phyloP scores from a whole-genome alignment of 2,329 filamentous ascomycete species.

The Apiospora saccharicola region DNA sequence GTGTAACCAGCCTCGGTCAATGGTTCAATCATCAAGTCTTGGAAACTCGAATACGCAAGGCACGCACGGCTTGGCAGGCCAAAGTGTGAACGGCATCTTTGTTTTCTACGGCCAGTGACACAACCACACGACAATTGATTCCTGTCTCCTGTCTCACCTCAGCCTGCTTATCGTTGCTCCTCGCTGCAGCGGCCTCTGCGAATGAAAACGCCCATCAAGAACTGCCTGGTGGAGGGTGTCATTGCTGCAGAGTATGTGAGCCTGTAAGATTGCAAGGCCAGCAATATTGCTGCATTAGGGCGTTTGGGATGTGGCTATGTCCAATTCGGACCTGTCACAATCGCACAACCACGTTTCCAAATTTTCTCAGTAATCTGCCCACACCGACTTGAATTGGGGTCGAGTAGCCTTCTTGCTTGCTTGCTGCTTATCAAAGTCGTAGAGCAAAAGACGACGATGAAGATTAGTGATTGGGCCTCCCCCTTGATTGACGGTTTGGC shows the following conservation, averaged over 20 bases:
- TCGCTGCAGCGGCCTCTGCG: neutral
- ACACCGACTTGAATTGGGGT: constrained; percentile 15
- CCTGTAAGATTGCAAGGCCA: neutral
- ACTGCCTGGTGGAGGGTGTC: neutral
- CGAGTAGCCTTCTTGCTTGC: neutral
- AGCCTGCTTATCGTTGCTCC: constrained; percentile 15
- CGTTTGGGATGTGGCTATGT: neutral
- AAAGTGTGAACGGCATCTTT: neutral
- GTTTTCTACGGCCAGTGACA: neutral
- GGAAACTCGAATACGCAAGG: neutral
- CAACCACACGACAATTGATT: neutral
- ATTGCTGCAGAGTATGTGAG: neutral
- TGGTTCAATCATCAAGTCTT: neutral
- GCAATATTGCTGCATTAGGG: constrained; percentile 8
- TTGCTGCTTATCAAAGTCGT: neutral
- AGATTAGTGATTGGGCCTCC: neutral
- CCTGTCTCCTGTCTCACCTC: constrained; percentile 11
- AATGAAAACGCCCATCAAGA: neutral
- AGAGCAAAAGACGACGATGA: neutral
- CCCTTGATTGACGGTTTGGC: neutral
- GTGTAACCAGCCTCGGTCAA: neutral
- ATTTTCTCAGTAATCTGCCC: neutral
- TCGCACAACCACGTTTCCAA: neutral
- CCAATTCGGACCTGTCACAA: constrained; percentile 19
- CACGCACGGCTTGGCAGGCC: neutral